Evolutionary conservation across 202 grass and related monocot species (phyloP).

Genomic region (Bolboschoenoplectus hybrid): DNA sequence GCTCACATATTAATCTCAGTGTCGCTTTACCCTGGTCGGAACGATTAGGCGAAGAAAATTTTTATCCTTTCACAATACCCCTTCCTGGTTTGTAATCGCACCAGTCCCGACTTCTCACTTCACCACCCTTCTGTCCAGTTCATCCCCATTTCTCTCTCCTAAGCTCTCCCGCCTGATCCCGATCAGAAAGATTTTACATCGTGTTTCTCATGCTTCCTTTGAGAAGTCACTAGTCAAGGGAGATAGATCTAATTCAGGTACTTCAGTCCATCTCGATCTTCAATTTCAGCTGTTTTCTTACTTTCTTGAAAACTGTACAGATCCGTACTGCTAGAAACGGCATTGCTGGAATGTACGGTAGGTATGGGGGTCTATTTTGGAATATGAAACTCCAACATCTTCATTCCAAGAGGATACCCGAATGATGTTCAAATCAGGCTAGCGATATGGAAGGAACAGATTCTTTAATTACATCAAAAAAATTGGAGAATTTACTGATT

Average conservation of each 20-base stretch:
- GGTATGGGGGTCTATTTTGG: neutral
- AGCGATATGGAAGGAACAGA: slow-evolving; percentile 6
- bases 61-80: neutral
- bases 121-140: neutral
- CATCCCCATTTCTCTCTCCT: neutral
- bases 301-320: slow-evolving; percentile 8
- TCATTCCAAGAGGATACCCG: neutral
- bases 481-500: neutral
- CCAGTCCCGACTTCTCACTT: slow-evolving; percentile 20
- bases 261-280: neutral
- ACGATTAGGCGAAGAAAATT: neutral
- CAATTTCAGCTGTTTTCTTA: neutral
- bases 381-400: neutral
- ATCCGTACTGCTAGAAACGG: slow-evolving; percentile 4
- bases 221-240: neutral
- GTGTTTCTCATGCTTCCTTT: neutral
- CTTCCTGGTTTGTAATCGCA: neutral
- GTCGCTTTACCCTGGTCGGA: slow-evolving; percentile 21
- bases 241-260: slow-evolving; percentile 27
- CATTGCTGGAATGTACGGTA: neutral
- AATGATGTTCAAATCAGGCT: neutral
- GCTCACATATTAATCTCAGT: neutral
- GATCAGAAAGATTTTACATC: neutral
- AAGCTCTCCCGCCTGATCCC: neutral
- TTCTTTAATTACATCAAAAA: neutral